These are phyloP conservation scores for Dendrobium officinale DNA, from an alignment of 106 monocot species.

Conservation along the genomic window DNA sequence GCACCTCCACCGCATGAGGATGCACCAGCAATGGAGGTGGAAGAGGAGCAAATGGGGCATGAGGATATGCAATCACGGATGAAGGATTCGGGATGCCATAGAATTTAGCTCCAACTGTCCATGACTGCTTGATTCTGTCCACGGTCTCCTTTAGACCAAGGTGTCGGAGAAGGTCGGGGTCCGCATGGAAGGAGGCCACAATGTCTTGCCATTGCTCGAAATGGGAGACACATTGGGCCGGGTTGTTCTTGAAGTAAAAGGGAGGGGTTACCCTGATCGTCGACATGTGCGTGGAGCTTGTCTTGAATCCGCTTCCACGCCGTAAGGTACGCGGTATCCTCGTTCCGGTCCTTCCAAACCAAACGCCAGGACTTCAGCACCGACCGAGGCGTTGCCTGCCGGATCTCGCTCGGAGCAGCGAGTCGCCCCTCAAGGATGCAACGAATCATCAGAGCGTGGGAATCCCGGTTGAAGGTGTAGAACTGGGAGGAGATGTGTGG, in stretches of 20 bases:
- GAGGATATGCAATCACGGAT: slow-evolving; percentile 74
- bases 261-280: slow-evolving; percentile 14
- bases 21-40: slow-evolving; percentile 13
- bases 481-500: slow-evolving; percentile 74
- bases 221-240: slow-evolving; percentile 67
- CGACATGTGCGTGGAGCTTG: slow-evolving; percentile 61
- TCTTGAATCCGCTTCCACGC: slow-evolving; percentile 91
- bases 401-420: slow-evolving; percentile 57
- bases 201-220: slow-evolving; percentile 87
- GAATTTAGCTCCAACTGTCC: slow-evolving; percentile 97
- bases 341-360: slow-evolving; percentile 82
- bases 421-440: slow-evolving; percentile 55
- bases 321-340: slow-evolving; percentile 70
- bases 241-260: slow-evolving; percentile 87
- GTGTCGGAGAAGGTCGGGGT: slow-evolving; percentile 81
- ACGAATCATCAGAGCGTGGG: slow-evolving; percentile 55
- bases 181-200: slow-evolving; percentile 62
- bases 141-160: slow-evolving; percentile 94
- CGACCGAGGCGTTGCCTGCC: slow-evolving; percentile 31
- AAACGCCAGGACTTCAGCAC: slow-evolving; percentile 64
- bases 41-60: slow-evolving; percentile 54
- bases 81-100: slow-evolving; percentile 94
- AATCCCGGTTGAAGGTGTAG: slow-evolving; percentile 59
- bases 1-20: slow-evolving; percentile 6
- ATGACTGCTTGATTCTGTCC: slow-evolving; percentile 86